Conservation (phyloP, 2,329 filamentous ascomycete species). For the Neospermospora avenae region DNA sequence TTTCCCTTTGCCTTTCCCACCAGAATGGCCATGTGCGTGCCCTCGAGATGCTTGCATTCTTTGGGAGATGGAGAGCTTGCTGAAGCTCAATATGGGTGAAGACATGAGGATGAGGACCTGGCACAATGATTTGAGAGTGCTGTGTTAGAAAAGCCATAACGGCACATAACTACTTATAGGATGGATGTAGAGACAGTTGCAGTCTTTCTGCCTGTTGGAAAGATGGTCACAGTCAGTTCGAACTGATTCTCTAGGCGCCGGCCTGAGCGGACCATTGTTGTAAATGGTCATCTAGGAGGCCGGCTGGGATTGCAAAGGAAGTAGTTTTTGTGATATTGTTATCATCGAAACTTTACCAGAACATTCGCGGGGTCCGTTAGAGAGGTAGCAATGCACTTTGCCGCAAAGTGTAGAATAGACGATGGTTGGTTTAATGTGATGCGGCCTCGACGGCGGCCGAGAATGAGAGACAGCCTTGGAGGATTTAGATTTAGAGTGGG, state of each 20-base stretch:
- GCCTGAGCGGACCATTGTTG: conserved; percentile 15
- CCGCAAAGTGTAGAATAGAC: conserved; percentile 6
- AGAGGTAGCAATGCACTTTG: conserved; percentile 13
- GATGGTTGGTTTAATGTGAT: conserved; percentile 3
- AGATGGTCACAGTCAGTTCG: conserved; percentile 22
- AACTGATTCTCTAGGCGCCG: conserved; percentile 19
- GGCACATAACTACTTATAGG: conserved; percentile 27
- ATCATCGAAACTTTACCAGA: conserved; percentile 8
- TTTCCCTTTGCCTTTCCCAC: conserved; percentile 25
- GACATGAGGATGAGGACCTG: conserved; percentile 28
- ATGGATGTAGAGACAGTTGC: conserved; percentile 8
- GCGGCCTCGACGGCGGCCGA: conserved; percentile 1
- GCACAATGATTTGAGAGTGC: not conserved
- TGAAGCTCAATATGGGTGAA: conserved; percentile 30
- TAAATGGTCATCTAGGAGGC: conserved; percentile 20
- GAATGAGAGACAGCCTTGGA: conserved; percentile 9
- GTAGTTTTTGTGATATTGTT: conserved; percentile 17
- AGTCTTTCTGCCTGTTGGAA: conserved; percentile 25
- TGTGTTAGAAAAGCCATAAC: conserved; percentile 22
- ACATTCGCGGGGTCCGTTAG: not conserved
- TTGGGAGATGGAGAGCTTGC: conserved; percentile 31
- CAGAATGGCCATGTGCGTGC: conserved; percentile 9
- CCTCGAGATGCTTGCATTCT: conserved; percentile 29
- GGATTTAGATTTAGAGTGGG: conserved; percentile 5
- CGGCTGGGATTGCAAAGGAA: conserved; percentile 23